These are phyloP conservation scores for Botrytis elliptica DNA, from an alignment of 2,329 filamentous ascomycete genomes.

Conservation along the genomic window DNA sequence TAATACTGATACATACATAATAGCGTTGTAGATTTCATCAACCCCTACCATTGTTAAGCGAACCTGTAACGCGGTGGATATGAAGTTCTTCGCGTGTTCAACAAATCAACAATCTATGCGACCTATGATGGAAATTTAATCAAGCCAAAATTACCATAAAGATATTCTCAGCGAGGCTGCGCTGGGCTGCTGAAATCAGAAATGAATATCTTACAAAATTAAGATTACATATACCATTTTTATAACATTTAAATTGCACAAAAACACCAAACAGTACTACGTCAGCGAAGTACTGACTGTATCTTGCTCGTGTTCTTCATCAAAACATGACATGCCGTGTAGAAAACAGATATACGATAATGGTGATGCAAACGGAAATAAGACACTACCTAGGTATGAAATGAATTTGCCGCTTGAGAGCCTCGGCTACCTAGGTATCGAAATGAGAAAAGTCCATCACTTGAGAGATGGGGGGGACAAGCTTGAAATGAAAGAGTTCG, in stretches of 20 bases:
- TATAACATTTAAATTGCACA: conserved; percentile 3
- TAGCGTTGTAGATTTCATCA: background rate
- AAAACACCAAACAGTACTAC: conserved; percentile 13
- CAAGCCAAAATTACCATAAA: background rate
- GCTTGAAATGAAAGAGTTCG: background rate
- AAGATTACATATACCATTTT: conserved; percentile 22
- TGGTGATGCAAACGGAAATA: conserved; percentile 11
- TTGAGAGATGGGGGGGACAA: conserved; percentile 12
- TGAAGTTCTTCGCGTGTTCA: background rate
- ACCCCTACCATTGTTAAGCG: conserved; percentile 6
- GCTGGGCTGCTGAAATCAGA: conserved; percentile 2
- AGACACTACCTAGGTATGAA: background rate
- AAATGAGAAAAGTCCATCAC: conserved; percentile 5
- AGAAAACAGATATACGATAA: conserved; percentile 6
- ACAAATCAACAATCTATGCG: conserved; percentile 2
- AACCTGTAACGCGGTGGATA: background rate
- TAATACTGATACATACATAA: background rate
- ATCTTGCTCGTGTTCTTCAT: conserved; percentile 16
- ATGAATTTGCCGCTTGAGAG: conserved; percentile 7
- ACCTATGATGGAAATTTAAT: background rate
- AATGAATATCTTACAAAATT: conserved; percentile 5
- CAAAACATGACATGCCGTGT: conserved; percentile 6
- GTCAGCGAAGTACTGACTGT: conserved; percentile 14
- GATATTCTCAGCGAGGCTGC: conserved; percentile 6
- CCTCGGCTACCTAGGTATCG: background rate